These are phyloP conservation scores for Umbellularia californica DNA, from an alignment of 164 flowering plant species.

Conservation along the genomic window DNA sequence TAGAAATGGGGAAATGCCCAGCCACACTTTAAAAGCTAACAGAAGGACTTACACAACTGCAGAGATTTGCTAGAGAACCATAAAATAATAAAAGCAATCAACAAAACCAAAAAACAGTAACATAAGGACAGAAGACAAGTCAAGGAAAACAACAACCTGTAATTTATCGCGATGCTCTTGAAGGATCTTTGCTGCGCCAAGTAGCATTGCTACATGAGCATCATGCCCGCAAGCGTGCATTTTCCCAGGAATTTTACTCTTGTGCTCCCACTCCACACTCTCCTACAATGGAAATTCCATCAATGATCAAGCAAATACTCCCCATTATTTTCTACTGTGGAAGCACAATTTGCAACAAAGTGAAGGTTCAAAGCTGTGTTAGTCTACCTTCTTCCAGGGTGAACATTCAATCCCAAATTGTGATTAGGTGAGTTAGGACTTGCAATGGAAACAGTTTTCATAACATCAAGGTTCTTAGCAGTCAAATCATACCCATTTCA, in stretches of 20 bases:
- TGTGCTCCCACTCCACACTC: slow-evolving; percentile 46
- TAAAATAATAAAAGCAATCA: not conserved
- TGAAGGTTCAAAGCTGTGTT: not conserved
- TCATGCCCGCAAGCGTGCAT: slow-evolving; percentile 95
- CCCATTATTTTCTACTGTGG: not conserved
- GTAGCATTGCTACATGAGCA: slow-evolving; percentile 71
- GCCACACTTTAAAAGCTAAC: not conserved
- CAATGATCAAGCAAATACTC: not conserved
- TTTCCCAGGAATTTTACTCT: slow-evolving; percentile 68
- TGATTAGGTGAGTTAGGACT: too few relatives aligned
- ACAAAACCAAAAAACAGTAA: not conserved
- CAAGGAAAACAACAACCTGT: slow-evolving; percentile 12
- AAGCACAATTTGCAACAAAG: not conserved
- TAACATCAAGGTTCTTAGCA: too few relatives aligned
- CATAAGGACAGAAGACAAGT: not conserved
- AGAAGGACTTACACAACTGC: not conserved
- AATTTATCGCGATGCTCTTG: slow-evolving; percentile 21
- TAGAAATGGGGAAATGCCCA: not conserved
- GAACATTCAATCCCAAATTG: too few relatives aligned
- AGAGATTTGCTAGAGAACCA: not conserved
- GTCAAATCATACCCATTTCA: too few relatives aligned
- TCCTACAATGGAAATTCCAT: slow-evolving; percentile 16
- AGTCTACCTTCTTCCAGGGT: too few relatives aligned
- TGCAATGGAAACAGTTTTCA: too few relatives aligned
- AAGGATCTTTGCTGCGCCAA: slow-evolving; percentile 55